Evolutionary conservation across 2,329 filamentous ascomycete species (phyloP), one percentile per base, ranked within the genome.

Genomic region (Amesomyces nigricolor): DNA sequence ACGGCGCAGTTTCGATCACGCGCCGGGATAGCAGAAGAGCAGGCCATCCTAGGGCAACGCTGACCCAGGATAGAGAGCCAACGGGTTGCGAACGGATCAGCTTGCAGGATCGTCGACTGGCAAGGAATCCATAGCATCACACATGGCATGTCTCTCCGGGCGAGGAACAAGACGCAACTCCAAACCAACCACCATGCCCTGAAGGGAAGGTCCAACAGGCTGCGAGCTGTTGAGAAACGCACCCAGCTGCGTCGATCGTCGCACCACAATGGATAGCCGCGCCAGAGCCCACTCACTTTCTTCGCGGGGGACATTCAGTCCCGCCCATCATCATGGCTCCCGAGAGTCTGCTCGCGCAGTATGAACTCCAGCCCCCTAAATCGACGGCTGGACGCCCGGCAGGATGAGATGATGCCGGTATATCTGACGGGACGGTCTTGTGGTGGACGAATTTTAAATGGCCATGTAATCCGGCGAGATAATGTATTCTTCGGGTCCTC

Each of bases 201-300:
- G 48, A 62, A 56, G 17, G 60, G 60, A 58, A 62, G 58, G 60
- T 58, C 51, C 30, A 46, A 54, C 40, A 44, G 38, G 29, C 42
- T 50, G 42, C 45, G 40, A 19, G 17, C 47, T 32, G 48, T 39
- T 54, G 52, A 29, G 54, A 53, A 48, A 49, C 39, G 49, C 26
- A 32, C 26, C 32, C 40, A 30, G 39, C 57, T 56, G 32, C 26
- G 2, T 22, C 30, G 42, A 40, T 19, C 30, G 47, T 52, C 49
- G 47, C 53, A 53, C 53, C 30, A 32, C 45, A 42, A 46, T 22
- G 32, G 38, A 19, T 43, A 29, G 22, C 17, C 16, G 19, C 42
- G 26, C 5, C 32, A 8, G n/a, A 37, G 40, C 26, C 45, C 42
- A 22, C 40, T n/a, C 43, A 50, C 45, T 22, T 37, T 45, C 45